Evolutionary conservation across 495 filamentous ascomycete species (phyloP), one percentile per base, ranked within the genome.

Genomic region (Podospora appendiculata): DNA sequence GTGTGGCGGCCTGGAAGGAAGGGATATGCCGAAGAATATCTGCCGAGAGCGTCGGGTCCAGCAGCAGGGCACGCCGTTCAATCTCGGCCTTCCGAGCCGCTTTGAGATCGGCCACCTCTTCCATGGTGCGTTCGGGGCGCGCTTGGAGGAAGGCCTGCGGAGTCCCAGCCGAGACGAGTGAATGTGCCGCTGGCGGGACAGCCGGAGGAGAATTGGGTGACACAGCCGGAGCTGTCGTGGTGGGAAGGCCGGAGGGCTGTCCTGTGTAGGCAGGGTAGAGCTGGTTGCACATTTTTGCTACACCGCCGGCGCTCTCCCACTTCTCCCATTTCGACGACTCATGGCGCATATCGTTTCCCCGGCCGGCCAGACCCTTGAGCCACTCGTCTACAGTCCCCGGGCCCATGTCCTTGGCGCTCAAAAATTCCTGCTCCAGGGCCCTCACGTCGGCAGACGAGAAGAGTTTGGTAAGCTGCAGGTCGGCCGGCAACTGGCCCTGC

Each of bases 301-400:
- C 41, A 16, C 76, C 75, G n/a, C 77, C 73, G 46, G 66, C 64
- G 13, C 65, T 66, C 49, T 85, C 82, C 77, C 82, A 90, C 47
- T 78, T 80, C 60, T 90, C 87, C 81, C 87, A 89, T 32, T 82
- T 79, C 17, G 74, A 68, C 16, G 79, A 70, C 56, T 88, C 81
- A 19, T 71, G 67, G 38, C 77, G 73, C 14, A 70, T 50, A 33
- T 79, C 71, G 52, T 76, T 79, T n/a, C 85, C 82, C 51, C 78
- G 75, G 10, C 54, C 65, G 40, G 77, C 76, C 3, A 90, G 75
- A 11, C 86, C 86, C 64, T 88, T 89, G 6, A 82, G 65, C 87
- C 87, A 91, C 62, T 89, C 86, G 43, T 84, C 82, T 14, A 77
- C 74, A 8, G 82, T 75, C 13, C 82, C 82, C 5, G 70, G 50